Base-by-base conservation (phyloP, 1,284 basidiomycete species). In the Porogramme epimiltina region DNA sequence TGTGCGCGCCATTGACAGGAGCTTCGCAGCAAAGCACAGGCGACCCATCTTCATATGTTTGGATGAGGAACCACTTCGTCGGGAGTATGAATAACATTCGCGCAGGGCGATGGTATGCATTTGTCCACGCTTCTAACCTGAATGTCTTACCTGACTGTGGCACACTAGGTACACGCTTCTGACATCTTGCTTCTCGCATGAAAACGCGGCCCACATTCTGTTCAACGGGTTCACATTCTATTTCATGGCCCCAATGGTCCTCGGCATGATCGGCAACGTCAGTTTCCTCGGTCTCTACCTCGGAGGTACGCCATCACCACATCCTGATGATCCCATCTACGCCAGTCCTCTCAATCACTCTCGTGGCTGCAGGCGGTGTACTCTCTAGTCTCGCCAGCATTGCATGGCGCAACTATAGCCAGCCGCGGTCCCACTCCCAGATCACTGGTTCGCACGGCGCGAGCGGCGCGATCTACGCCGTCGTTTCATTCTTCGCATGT, bases 171-270 rank as follows among this genome's bases (percentile, higher is more conserved):
- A 92, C 89, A 93, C 91, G 0, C 70, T 90, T 24, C 56, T 95
- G 19, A 93, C 91, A 0, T 72, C 79, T 23, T 79, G 76, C 52
- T 93, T 95, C 74, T 93, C 87, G 2, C 92, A 95, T 63, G 70
- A 76, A 56, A 73, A 76, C 22, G 52, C 77, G 10, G 60, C 66
- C 0, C 94, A 96, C 66, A 81, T 93, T 31, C 62, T 89, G 24
- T 73, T 95, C 66, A 96, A 96, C 66, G 84, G 83, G 42, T 77
- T 94, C 58, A 84, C 88, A 0, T 88, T 89, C 63, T 91, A 80
- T 65, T 93, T 91, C 71, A 82, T 94, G 74, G 89, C 87, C 1
- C 85, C 81, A 0, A 73, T 83, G 0, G 82, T 91, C 24, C 75
- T 93, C n/a, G 62, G 71, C 44, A 68, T 89, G 20, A 74, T 94